A percentile compares a stretch with the other conserved stretches of the same genome.
These are phyloP conservation scores for Ramalina peruviana DNA, from an alignment of 495 filamentous ascomycete species.

Conservation along the genomic window DNA sequence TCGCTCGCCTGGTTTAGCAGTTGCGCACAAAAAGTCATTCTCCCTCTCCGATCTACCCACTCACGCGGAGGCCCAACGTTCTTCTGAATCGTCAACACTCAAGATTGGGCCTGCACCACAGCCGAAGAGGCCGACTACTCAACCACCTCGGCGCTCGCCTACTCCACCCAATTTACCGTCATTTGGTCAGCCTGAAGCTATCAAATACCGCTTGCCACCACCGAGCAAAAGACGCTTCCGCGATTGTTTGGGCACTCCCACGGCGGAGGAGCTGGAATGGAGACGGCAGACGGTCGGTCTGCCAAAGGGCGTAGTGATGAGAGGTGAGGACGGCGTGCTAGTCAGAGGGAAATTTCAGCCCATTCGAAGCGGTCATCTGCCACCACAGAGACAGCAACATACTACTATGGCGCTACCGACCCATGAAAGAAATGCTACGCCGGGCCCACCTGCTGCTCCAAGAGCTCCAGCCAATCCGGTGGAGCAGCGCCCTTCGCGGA, in stretches of 20 bases:
- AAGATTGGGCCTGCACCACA: constrained; percentile 16
- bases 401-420: neutral
- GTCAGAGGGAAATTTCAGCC: constrained; percentile 7
- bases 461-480: too few relatives aligned
- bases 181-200: constrained; percentile 31
- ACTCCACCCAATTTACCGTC: constrained; percentile 36
- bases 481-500: neutral
- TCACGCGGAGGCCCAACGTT: constrained; percentile 15
- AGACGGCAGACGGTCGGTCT: constrained; percentile 6
- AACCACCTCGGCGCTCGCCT: constrained; percentile 27
- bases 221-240: constrained; percentile 9
- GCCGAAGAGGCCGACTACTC: constrained; percentile 23
- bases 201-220: constrained; percentile 19
- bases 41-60: constrained; percentile 8
- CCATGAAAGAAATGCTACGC: neutral
- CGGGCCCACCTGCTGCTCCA: too few relatives aligned
- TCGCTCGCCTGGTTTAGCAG: constrained; percentile 6
- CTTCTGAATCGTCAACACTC: constrained; percentile 9
- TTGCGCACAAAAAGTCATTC: constrained; percentile 9
- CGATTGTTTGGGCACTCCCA: constrained; percentile 7
- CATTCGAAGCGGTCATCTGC: constrained; percentile 10
- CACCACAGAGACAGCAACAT: constrained; percentile 4
- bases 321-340: constrained; percentile 15
- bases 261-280: constrained; percentile 6
- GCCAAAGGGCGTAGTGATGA: constrained; percentile 15